Evolutionary conservation across 2,329 filamentous ascomycete genomes (phyloP), one percentile per base, ranked within the genome.

Genomic region (Didymella segeticola): DNA sequence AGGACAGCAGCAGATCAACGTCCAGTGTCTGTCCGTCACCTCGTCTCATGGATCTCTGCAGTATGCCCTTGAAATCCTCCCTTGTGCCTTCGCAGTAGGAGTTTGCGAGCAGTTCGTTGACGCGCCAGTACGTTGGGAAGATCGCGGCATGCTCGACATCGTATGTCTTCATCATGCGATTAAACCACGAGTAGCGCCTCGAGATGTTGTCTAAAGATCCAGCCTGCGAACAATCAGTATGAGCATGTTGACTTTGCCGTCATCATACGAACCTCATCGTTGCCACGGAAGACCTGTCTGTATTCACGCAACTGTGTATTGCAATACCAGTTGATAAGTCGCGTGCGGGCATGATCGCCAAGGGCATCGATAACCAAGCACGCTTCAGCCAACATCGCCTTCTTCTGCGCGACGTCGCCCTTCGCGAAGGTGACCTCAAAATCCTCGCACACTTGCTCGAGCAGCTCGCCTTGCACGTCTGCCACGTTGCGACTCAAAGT

Each of bases 371-470:
- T 93, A 30, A 99, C 93, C 59, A 90, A 80, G 72, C 95, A 98
- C 0, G 91, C 92, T 76, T 99, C 95, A 29, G 89, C 82, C 50
- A 99, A 82, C 72, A 88, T 87, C 12, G 81, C 83, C 62, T 85
- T 86, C 62, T 87, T 87, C 52, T 85, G 80, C 3, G 81, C 80
- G 12, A 96, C 86, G 75, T 98, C 93, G 19, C 86, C 88, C 75
- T 93, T 96, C 17, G 93, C 89, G 75, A 98, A 99, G 0, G 90
- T 89, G 53, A 97, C 84, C 79, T 99, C 95, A 71, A 99, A 99
- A 75, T 99, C 95, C 77, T 98, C 95, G 73, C 95, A 99, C n/a
- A 99, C 89, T 76, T 99, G 95, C 78, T 99, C 95, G 52, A 97
- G 79, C 53, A 99, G 78, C 74, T 97, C 93, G 56, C 93, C 82